Percentiles rank a stretch among this genome's conserved stretches.
phyloP scores from a whole-genome alignment of 2,329 filamentous ascomycete species.

The Chlorencoelia australis region DNA sequence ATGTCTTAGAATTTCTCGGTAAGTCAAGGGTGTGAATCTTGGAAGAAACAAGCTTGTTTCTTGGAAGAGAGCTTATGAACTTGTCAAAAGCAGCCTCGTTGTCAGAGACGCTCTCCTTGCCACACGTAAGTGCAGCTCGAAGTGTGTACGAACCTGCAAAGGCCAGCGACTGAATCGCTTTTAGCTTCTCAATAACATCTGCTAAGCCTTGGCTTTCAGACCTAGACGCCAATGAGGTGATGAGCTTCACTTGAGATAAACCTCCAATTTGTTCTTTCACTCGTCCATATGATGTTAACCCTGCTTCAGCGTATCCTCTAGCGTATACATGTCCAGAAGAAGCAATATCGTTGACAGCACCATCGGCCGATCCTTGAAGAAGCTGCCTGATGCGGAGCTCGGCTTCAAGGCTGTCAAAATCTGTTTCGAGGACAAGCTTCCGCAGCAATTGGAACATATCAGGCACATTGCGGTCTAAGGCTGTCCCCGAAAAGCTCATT shows the following conservation, averaged over 20 bases:
- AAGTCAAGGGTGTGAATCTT: conserved; percentile 26
- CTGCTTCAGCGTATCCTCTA: conserved; percentile 71
- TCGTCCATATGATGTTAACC: conserved; percentile 61
- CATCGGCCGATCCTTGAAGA: conserved; percentile 76
- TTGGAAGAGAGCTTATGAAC: conserved; percentile 58
- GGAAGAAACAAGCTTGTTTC: conserved; percentile 31
- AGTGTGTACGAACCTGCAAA: conserved; percentile 58
- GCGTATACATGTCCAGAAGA: conserved; percentile 85
- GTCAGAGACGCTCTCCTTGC: conserved; percentile 54
- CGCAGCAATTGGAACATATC: conserved; percentile 83
- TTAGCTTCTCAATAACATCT: conserved; percentile 73
- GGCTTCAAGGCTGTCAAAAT: conserved; percentile 78
- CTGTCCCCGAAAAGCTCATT: conserved; percentile 74
- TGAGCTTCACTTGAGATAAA: conserved; percentile 80
- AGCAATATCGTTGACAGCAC: conserved; percentile 84
- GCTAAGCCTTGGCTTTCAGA: conserved; percentile 57
- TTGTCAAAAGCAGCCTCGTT: conserved; percentile 63
- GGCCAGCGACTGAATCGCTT: conserved; percentile 71
- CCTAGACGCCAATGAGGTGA: conserved; percentile 67
- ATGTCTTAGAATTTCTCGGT: conserved; percentile 55
- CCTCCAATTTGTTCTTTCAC: conserved; percentile 79
- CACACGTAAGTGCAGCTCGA: conserved; percentile 79
- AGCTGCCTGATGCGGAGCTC: conserved; percentile 77
- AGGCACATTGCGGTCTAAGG: conserved; percentile 79
- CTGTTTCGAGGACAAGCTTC: conserved; percentile 72